These are phyloP conservation scores for Amanita exitialis DNA, from an alignment of 768 basidiomycete genomes.

Conservation along the genomic window DNA sequence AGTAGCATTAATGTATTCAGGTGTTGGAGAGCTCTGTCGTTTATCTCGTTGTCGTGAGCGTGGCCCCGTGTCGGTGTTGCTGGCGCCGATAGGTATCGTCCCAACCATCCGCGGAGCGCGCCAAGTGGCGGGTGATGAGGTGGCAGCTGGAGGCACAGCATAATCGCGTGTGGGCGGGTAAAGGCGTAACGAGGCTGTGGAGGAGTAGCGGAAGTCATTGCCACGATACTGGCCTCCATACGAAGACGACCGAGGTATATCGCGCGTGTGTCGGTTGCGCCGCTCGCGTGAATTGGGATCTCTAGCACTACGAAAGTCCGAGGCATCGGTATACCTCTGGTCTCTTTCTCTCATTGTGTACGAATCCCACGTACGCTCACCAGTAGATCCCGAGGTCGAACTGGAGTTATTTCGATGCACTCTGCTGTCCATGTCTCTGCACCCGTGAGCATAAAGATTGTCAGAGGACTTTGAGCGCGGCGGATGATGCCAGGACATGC, in stretches of 20 bases:
- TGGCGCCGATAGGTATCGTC: neutral
- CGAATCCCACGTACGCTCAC: neutral
- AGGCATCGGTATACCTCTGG: neutral
- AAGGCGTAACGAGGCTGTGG: neutral
- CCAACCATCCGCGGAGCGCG: neutral
- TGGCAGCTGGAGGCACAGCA: neutral
- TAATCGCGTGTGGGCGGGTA: neutral
- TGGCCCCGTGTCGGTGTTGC: neutral
- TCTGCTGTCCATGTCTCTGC: neutral
- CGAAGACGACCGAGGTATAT: neutral
- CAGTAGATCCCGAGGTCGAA: neutral
- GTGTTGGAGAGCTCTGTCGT: neutral
- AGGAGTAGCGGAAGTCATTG: neutral
- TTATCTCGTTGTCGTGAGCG: neutral
- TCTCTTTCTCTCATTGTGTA: neutral
- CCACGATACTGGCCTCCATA: neutral
- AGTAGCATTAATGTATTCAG: constrained; percentile 22
- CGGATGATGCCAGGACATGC: neutral
- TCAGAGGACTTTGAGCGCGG: neutral
- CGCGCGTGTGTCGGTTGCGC: neutral
- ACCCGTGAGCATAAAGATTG: neutral
- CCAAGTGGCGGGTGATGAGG: neutral
- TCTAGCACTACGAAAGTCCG: neutral
- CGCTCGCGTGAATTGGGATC: neutral
- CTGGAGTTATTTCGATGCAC: neutral